phyloP scores from a whole-genome alignment of 768 basidiomycete genomes.

The Clitopilus passeckerianus region DNA sequence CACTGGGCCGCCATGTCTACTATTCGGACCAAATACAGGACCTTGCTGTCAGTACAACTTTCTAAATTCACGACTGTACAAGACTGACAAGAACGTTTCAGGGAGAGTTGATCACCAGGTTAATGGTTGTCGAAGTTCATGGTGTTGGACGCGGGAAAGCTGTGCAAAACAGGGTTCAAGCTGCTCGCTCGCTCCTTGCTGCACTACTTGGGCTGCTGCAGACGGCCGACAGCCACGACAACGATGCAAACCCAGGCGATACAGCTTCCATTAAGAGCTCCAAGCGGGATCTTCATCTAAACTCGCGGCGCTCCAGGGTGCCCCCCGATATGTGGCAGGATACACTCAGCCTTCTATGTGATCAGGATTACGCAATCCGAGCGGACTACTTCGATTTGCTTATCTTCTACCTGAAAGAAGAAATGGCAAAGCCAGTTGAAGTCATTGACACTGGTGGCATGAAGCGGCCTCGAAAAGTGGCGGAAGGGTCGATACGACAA shows the following conservation, averaged over 20 bases:
- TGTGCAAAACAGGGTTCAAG: slow-evolving; percentile 42
- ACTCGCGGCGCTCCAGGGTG: slow-evolving; percentile 60
- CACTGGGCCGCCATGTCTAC: slow-evolving; percentile 87
- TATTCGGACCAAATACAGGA: slow-evolving; percentile 97
- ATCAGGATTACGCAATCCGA: slow-evolving; percentile 71
- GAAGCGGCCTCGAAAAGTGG: slow-evolving; percentile 37
- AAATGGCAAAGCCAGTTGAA: slow-evolving; percentile 65
- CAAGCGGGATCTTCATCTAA: slow-evolving; percentile 17
- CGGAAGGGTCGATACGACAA: slow-evolving; percentile 47
- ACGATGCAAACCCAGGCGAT: slow-evolving; percentile 10
- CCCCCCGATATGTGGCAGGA: slow-evolving; percentile 90
- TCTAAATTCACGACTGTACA: neutral
- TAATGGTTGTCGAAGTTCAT: slow-evolving; percentile 66
- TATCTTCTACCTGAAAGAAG: slow-evolving; percentile 70
- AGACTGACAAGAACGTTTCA: slow-evolving; percentile 12
- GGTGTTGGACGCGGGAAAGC: slow-evolving; percentile 39
- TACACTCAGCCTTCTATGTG: slow-evolving; percentile 79
- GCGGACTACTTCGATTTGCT: slow-evolving; percentile 71
- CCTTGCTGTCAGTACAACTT: slow-evolving; percentile 47
- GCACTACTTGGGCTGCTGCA: slow-evolving; percentile 67
- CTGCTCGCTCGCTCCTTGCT: slow-evolving; percentile 66
- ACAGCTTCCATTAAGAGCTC: slow-evolving; percentile 1
- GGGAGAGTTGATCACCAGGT: slow-evolving; percentile 75
- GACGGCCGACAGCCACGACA: slow-evolving; percentile 50
- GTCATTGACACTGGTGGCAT: slow-evolving; percentile 38